Base-by-base conservation (phyloP, 495 filamentous ascomycete species). In the Acidiella bohemica region DNA sequence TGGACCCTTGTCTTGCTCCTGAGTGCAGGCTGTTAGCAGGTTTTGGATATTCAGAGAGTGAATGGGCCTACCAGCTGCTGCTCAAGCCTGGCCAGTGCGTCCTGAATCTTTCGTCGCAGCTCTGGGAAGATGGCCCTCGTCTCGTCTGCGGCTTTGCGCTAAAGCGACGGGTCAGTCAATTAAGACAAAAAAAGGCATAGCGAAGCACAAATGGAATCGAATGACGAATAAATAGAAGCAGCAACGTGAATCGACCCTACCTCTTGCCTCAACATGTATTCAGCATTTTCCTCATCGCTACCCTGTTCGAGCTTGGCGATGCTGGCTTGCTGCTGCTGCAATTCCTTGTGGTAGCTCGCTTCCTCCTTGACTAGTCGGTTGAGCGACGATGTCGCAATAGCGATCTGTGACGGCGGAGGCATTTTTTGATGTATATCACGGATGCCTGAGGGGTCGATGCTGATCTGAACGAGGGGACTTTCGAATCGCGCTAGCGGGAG, bases 311-410 rank as follows among this genome's bases (percentile, higher is more conserved):
- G 65, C 61, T 80, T 77, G 63, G 73, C 60, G 27, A 95, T 69
- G 29, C 79, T 76, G 42, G 67, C 66, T 40, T 79, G 69, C 51
- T 95, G 84, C 41, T 73, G 60, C 42, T 68, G 62, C 16, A 83
- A 68, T 55, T 97, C 90, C 49, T 78, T 76, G 61, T 84, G 81
- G 64, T 97, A 95, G 57, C 75, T 85, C 24, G 68, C 66, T 55
- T 94, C 84, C 59, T 97, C 90, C 59, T 93, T 94, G 39, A 94
- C 73, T 35, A 95, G 69, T 38, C 88, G 84, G 50, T 72, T 64
- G 51, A 95, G 68, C 16, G 78, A 71, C 32, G 74, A 73, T 13
- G 80, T 86, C 34, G 72, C 68, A 49, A 90, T 84, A 32, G 72
- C 63, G 42, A 93, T 68, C 49, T 71, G 70, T 8, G 79, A 76